A percentile compares a stretch with the other conserved stretches of the same genome.
Conservation (phyloP, 352 stramenopile genomes). For the Blastocystis sp. region DNA sequence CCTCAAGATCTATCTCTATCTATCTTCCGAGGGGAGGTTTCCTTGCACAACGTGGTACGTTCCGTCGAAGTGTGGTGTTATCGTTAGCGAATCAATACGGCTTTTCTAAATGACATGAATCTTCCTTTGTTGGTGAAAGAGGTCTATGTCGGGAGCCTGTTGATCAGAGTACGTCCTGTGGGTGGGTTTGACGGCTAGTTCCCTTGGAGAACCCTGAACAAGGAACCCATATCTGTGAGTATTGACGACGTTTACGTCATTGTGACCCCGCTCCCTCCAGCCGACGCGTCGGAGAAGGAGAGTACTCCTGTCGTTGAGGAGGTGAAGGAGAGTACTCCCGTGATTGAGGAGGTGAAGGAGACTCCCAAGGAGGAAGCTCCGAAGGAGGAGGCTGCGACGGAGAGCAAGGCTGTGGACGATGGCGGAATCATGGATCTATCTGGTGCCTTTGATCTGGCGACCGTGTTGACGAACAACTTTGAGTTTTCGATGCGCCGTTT, state of each 20-base stretch:
- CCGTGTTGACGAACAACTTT: constrained; percentile 56
- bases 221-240: constrained; percentile 48
- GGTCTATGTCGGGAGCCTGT: constrained; percentile 54
- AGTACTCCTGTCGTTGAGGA: neutral
- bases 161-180: constrained; percentile 4
- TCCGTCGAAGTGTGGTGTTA: neutral
- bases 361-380: neutral
- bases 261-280: constrained; percentile 16
- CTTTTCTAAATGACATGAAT: constrained; percentile 58
- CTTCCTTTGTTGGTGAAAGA: constrained; percentile 63
- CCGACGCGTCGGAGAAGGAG: neutral
- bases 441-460: constrained; percentile 56
- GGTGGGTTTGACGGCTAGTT: constrained; percentile 40
- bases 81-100: constrained; percentile 39
- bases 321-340: neutral
- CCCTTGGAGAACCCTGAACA: constrained; percentile 45
- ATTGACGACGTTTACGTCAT: constrained; percentile 64
- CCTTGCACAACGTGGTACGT: constrained; percentile 53
- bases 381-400: neutral
- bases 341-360: neutral
- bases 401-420: neutral
- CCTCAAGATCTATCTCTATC: constrained; percentile 51
- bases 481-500: constrained; percentile 44
- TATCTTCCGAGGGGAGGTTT: constrained; percentile 23
- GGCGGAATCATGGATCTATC: constrained; percentile 31